Percentiles rank a stretch among this genome's conserved stretches.
Conservation (phyloP, 495 filamentous ascomycete genomes). For the Massariosphaeria phaeospora region DNA sequence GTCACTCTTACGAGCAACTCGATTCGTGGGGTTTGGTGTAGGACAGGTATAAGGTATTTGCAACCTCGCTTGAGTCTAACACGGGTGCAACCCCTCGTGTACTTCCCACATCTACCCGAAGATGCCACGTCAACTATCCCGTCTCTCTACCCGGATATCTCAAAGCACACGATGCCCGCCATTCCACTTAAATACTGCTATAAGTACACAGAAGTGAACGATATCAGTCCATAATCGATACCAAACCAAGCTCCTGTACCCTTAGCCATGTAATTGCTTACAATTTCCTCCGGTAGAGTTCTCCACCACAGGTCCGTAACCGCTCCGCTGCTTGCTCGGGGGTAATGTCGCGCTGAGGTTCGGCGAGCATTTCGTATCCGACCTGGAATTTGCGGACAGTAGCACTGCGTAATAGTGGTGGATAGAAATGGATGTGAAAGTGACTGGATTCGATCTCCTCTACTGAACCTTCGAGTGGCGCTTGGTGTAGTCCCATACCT, state of each 20-base stretch:
- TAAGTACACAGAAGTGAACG: conserved; percentile 8
- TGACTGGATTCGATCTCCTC: conserved; percentile 83
- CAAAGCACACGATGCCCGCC: no score
- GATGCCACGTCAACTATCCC: no score
- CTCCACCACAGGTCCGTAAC: conserved; percentile 68
- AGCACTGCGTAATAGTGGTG: conserved; percentile 84
- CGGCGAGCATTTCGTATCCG: conserved; percentile 91
- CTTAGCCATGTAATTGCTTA: background rate
- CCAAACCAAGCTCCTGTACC: background rate
- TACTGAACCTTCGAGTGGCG: conserved; percentile 75
- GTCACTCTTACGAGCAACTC: no score
- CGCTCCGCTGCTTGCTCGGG: conserved; percentile 88
- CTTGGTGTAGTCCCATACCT: conserved; percentile 81
- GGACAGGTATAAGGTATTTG: no score
- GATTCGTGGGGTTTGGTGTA: no score
- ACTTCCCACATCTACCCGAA: no score
- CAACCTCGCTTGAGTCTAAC: no score
- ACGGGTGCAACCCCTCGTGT: no score
- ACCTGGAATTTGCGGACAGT: conserved; percentile 94
- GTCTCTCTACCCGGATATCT: no score
- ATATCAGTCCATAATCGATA: background rate
- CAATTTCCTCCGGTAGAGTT: conserved; percentile 73
- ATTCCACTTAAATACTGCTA: no score
- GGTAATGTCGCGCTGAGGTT: conserved; percentile 96
- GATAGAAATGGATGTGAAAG: conserved; percentile 97